A percentile compares a stretch with the other conserved stretches of the same genome.
These are phyloP conservation scores for Talaromyces islandicus DNA, from an alignment of 2,329 filamentous ascomycete species.

Conservation along the genomic window DNA sequence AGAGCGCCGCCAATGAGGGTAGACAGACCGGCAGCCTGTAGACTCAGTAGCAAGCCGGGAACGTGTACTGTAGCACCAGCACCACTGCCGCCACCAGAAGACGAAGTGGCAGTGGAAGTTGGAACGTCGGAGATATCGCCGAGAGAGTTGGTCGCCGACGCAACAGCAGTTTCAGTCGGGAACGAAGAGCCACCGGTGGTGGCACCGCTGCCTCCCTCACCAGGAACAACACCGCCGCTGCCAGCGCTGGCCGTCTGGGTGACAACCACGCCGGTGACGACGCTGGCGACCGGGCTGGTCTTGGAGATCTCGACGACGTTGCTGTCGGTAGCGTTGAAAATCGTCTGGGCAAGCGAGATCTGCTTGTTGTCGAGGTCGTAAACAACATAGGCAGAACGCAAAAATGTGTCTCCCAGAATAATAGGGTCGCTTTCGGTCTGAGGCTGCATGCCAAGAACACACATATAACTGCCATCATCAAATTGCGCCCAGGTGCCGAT, in stretches of 20 bases:
- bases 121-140: background rate
- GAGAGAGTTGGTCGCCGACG: background rate
- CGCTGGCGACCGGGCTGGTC: background rate
- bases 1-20: background rate
- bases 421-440: conserved; percentile 43
- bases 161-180: background rate
- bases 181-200: background rate
- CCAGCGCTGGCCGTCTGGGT: conserved; percentile 19
- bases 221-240: conserved; percentile 6
- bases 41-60: background rate
- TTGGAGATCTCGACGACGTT: conserved; percentile 10
- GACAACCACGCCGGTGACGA: conserved; percentile 16
- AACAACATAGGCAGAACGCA: conserved; percentile 66
- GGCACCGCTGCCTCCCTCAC: background rate
- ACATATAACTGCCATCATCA: conserved; percentile 34
- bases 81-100: background rate
- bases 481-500: conserved; percentile 38
- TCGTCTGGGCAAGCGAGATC: conserved; percentile 62
- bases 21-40: background rate
- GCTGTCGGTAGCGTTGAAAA: conserved; percentile 42
- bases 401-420: conserved; percentile 67
- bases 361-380: conserved; percentile 65
- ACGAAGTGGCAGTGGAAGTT: background rate
- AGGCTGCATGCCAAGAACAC: conserved; percentile 61
- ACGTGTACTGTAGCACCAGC: background rate